Percentiles rank a stretch among this genome's conserved stretches.
Evolutionary conservation across 2,329 filamentous ascomycete species (phyloP).

Genomic region (Claviceps purpurea): DNA sequence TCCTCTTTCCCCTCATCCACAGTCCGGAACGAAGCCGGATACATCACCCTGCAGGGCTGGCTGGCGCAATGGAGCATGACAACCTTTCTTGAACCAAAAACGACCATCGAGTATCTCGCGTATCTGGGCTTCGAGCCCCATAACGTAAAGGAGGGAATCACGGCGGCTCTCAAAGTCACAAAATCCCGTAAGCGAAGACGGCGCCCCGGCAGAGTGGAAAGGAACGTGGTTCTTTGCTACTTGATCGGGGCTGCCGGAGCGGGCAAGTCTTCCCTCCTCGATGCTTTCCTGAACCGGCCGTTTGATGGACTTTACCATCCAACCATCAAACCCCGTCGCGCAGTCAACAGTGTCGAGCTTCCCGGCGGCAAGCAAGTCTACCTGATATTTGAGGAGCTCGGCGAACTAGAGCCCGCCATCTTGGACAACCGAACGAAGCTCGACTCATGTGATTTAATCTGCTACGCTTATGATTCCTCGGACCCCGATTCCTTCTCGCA

Average conservation of each 20-base stretch:
- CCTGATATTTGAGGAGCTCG: constrained; percentile 86
- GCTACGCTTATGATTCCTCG: constrained; percentile 92
- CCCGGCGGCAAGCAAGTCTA: constrained; percentile 96
- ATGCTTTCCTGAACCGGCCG: constrained; percentile 79
- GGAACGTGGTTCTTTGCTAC: constrained; percentile 90
- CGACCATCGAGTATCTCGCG: constrained; percentile 87
- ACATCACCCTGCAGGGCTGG: constrained; percentile 96
- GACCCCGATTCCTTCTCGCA: constrained; percentile 93
- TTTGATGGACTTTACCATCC: constrained; percentile 78
- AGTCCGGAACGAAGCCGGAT: constrained; percentile 84
- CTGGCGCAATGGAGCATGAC: constrained; percentile 99
- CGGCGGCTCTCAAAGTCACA: constrained; percentile 79
- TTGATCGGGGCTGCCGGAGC: constrained; percentile 74
- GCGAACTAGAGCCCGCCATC: constrained; percentile 88
- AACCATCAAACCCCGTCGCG: constrained; percentile 86
- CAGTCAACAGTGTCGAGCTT: constrained; percentile 92
- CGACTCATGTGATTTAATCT: constrained; percentile 84
- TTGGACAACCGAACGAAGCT: constrained; percentile 84
- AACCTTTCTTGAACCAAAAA: constrained; percentile 89
- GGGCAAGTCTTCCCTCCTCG: constrained; percentile 82
- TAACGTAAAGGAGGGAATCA: constrained; percentile 62
- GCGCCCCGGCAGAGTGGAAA: constrained; percentile 72
- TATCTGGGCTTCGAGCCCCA: constrained; percentile 87
- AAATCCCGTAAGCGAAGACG: constrained; percentile 78
- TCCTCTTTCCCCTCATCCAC: constrained; percentile 86